phyloP scores from a whole-genome alignment of 2,329 filamentous ascomycete genomes.

The Trichophyton schoenleinii region DNA sequence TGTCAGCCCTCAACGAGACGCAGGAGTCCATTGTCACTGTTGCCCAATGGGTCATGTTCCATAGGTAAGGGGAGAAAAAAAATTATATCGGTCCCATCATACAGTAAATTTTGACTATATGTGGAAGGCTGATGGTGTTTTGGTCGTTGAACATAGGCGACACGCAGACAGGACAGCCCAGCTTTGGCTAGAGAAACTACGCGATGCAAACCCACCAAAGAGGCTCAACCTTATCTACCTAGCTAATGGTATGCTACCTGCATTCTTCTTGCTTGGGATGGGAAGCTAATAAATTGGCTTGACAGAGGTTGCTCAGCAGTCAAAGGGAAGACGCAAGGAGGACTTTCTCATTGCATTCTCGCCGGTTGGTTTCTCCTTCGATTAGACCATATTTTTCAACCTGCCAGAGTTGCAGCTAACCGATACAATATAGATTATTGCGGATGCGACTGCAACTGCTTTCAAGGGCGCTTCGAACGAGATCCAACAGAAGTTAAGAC shows the following conservation, averaged over 20 bases:
- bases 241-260: constrained; percentile 58
- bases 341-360: constrained; percentile 90
- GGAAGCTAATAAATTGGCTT: neutral
- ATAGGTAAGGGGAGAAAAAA: constrained; percentile 50
- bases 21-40: constrained; percentile 95
- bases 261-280: neutral
- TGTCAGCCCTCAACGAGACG: constrained; percentile 89
- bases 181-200: constrained; percentile 80
- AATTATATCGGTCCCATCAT: neutral
- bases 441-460: constrained; percentile 76
- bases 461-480: constrained; percentile 83
- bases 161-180: constrained; percentile 85
- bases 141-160: constrained; percentile 45
- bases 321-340: constrained; percentile 78
- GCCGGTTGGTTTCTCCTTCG: constrained; percentile 39
- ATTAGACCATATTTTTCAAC: constrained; percentile 18
- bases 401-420: neutral
- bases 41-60: constrained; percentile 99
- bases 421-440: constrained; percentile 50
- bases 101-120: neutral
- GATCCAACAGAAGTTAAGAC: constrained; percentile 71
- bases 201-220: constrained; percentile 75
- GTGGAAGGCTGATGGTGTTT: neutral
- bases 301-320: constrained; percentile 87
- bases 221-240: constrained; percentile 86